Evolutionary conservation across 352 stramenopile species (phyloP).

Genomic region (Globisporangium emineosum): DNA sequence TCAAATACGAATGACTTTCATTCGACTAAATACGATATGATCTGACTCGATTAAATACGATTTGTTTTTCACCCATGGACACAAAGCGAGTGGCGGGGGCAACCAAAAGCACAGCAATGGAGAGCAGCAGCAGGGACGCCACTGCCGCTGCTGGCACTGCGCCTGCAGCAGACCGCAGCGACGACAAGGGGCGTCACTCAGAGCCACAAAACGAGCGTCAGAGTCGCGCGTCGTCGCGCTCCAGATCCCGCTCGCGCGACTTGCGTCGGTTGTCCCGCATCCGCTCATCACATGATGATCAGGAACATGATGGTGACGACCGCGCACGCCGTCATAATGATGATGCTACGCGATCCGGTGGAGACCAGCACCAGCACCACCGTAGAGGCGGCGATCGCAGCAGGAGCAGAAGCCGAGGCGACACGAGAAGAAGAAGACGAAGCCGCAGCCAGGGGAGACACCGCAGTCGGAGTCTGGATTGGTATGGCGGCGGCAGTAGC

Average conservation of each 20-base stretch:
- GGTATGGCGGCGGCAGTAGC: neutral
- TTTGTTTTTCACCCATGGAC: neutral
- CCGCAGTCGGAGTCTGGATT: constrained; percentile 13
- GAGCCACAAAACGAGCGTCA: neutral
- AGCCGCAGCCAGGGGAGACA: constrained; percentile 10
- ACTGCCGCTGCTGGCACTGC: neutral
- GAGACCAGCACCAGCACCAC: constrained; percentile 5
- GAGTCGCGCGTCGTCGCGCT: neutral
- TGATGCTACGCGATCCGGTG: neutral
- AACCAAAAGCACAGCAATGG: constrained; percentile 1
- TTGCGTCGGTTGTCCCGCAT: constrained; percentile 4
- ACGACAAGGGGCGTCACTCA: too few relatives aligned
- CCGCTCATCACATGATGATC: neutral
- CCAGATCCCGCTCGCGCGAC: constrained; percentile 3
- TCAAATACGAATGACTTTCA: neutral
- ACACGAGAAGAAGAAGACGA: neutral
- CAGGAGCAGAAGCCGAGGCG: constrained; percentile 2
- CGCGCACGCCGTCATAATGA: neutral
- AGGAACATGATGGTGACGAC: neutral
- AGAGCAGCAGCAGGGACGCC: neutral
- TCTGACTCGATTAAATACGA: neutral
- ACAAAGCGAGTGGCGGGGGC: constrained; percentile 7
- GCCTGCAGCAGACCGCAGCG: neutral
- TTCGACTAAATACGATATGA: neutral
- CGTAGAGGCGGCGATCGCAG: neutral